A percentile compares a stretch with the other conserved stretches of the same genome.
These are phyloP conservation scores for Polytrichum formosum DNA, from an alignment of 225 moss, liverwort and hornwort species.

Conservation along the genomic window DNA sequence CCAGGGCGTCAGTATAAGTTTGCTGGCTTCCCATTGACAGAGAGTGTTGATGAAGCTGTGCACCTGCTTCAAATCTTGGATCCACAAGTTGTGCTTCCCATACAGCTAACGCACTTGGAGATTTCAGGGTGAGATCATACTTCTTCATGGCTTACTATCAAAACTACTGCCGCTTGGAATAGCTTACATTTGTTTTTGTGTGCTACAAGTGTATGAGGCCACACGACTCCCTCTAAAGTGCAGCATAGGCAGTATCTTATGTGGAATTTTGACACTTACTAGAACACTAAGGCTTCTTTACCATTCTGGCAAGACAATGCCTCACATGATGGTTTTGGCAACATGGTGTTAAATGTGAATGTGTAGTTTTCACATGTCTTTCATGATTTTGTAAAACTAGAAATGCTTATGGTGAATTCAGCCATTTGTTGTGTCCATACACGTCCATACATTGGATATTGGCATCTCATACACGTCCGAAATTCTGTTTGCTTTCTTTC, in stretches of 20 bases:
- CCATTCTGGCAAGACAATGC: too few relatives aligned
- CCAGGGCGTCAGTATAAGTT: conserved; percentile 56
- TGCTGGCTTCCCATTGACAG: conserved; percentile 49
- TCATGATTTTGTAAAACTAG: too few relatives aligned
- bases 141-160: background rate
- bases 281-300: too few relatives aligned
- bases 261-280: too few relatives aligned
- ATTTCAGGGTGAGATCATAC: conserved; percentile 19
- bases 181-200: background rate
- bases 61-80: conserved; percentile 34
- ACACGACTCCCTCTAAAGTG: too few relatives aligned
- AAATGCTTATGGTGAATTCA: background rate
- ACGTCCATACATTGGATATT: too few relatives aligned
- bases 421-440: background rate
- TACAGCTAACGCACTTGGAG: conserved; percentile 45
- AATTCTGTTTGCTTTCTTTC: background rate
- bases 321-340: too few relatives aligned
- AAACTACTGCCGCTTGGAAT: background rate
- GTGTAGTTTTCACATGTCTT: too few relatives aligned
- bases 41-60: conserved; percentile 44
- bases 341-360: too few relatives aligned
- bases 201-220: too few relatives aligned
- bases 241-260: too few relatives aligned
- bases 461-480: too few relatives aligned
- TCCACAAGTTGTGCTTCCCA: conserved; percentile 37